These are phyloP conservation scores for Tylopilus sp. DNA, from an alignment of 1,284 basidiomycete genomes.

Conservation along the genomic window DNA sequence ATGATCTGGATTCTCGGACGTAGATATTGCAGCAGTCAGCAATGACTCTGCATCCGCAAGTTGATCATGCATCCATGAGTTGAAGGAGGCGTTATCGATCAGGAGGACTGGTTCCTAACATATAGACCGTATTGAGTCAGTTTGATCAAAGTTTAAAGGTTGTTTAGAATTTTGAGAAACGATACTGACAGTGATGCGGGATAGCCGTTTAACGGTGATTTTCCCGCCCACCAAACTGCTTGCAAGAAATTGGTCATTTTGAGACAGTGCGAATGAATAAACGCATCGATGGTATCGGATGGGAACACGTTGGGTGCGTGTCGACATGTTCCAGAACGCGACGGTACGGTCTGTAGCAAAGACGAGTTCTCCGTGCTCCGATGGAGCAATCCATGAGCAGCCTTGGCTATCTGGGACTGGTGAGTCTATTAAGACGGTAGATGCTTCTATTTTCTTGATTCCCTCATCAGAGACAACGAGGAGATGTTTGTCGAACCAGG, in stretches of 20 bases:
- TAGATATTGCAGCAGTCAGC: too few species aligned
- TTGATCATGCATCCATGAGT: too few species aligned
- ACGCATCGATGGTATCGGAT: background rate
- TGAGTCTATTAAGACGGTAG: background rate
- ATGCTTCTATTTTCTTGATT: background rate
- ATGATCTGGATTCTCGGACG: too few species aligned
- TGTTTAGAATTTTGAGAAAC: background rate
- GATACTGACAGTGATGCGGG: background rate
- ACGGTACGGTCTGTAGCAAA: background rate
- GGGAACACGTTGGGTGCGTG: background rate
- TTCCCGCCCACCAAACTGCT: background rate
- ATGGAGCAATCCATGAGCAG: background rate
- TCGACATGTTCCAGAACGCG: background rate
- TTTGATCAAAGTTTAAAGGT: too few species aligned
- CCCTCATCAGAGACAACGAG: background rate
- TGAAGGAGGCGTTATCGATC: too few species aligned
- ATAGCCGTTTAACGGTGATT: too few species aligned
- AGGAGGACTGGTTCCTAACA: too few species aligned
- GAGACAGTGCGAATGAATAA: background rate
- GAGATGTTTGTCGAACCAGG: background rate
- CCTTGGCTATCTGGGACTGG: background rate
- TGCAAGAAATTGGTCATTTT: background rate
- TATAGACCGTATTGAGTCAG: too few species aligned
- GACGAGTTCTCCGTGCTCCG: background rate
- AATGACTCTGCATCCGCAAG: too few species aligned